Base-by-base conservation (phyloP, 2,329 filamentous ascomycete genomes). In the Penicillium oxalicum region DNA sequence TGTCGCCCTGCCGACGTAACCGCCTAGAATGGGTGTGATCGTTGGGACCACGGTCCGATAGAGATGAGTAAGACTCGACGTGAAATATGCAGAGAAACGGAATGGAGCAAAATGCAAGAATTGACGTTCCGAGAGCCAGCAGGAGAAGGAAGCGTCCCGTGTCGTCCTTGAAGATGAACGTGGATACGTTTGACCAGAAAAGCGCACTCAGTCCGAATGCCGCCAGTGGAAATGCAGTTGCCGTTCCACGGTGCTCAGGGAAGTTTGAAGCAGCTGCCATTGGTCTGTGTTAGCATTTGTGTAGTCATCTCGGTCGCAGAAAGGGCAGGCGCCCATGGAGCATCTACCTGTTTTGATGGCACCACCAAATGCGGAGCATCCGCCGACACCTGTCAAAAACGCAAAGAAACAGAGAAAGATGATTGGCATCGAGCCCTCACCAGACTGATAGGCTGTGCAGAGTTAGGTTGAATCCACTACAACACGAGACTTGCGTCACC, bases 131-230 rank as follows among this genome's bases (percentile, higher is more conserved):
- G 54, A 82, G 76, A 3, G 90, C 83, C 36, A 98, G 76, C 27
- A 97, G 74, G 55, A 91, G 75, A 49, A 98, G 77, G 59, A 96
- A 91, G 35, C 81, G 80, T 47, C 86, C 85, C 0, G 90, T 93
- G 61, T 94, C 83, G 35, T 89, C 88, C 2, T 88, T 87, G 63
- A 95, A 91, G 36, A 88, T 74, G 40, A 94, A 64, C 13, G 82
- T 81, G 24, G 89, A 88, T 32, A 94, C 71, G 2, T 84, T 77
- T 0, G 93, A 91, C 72, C 96, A 98, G 74, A 97, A 95, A 71
- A 98, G 93, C 47, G 93, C 93, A 66, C 91, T 96, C 49, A 98
- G 73, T 3, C 93, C 93, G 64, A 97, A 97, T 3, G 88, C 91
- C 48, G 93, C 88, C 48, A 97, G 72, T 5, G 93, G 91, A 60